Evolutionary conservation across 192 early-diverging fungal species (phyloP), one percentile per base, ranked within the genome.

Genomic region (Backusella tuberculispora): DNA sequence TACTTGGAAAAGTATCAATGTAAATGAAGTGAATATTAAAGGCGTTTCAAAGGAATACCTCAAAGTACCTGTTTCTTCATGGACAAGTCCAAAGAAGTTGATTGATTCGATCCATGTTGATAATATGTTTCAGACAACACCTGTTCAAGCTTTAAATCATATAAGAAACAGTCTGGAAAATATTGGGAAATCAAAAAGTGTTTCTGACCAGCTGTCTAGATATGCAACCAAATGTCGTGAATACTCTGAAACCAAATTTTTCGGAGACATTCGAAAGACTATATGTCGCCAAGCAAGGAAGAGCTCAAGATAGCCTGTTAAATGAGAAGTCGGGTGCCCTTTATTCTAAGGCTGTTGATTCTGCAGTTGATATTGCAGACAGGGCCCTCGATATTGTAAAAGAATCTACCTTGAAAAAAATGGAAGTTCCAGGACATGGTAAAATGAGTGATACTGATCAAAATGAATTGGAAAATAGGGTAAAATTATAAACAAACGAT

Each of bases 251-350:
- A 15, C 37, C 37, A 41, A 40, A 41, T 0, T 65, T 65, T 65
- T 15, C 5, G 37, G 37, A 65, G 63, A 65, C 63, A 65, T 65
- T 65, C 63, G 63, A 65, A 65, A 65, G 34, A 65, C 14, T 65
- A 65, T 65, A 65, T 65, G 63, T 5, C 63, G 63, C 63, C 63
- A 65, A 65, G 37, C 63, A 6, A 65, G 63, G 63, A 65, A 65
- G 37, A 65, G 63, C 63, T 65, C 63, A 65, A 65, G 63, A 65
- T 65, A 65, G 63, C 17, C 37, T 65, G 63, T 38, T 65, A 38
- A 65, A 65, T 65, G 4, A 40, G 15, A 8, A 65, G 63, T 65
- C 63, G 37, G 40, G 12, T 4, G 63, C 63, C 14, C 63, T 65
- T 65, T 65, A 65, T 66, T 41, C 6, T 66, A 66, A 66, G 38